These are phyloP conservation scores for Hibiscus tridactylites DNA, from an alignment of 345 rosid species.

Conservation along the genomic window DNA sequence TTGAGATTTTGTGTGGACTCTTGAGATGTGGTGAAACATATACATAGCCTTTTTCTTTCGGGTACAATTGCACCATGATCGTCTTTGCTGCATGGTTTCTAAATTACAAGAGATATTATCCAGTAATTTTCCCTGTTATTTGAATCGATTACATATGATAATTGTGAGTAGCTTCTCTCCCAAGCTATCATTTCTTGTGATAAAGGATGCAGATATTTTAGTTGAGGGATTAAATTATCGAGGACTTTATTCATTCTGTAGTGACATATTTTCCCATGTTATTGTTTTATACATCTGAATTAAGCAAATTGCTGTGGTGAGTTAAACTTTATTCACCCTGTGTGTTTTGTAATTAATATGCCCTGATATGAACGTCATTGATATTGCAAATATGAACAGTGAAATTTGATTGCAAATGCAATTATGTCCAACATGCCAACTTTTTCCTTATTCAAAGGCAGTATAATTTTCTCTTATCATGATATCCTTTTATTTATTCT, in stretches of 20 bases:
- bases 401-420: neutral
- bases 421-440: neutral
- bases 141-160: neutral
- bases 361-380: neutral
- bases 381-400: neutral
- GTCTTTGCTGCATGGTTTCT: neutral
- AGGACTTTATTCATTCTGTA: neutral
- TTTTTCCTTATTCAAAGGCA: neutral
- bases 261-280: neutral
- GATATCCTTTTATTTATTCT: no score
- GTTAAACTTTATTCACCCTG: neutral
- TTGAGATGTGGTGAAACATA: constrained; percentile 5
- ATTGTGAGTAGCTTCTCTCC: neutral
- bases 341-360: neutral
- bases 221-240: neutral
- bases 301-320: neutral
- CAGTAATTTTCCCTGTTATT: neutral
- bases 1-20: neutral
- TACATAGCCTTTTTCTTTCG: neutral
- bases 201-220: neutral
- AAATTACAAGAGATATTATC: neutral
- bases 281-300: neutral
- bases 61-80: neutral
- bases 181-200: neutral
- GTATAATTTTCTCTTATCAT: neutral